phyloP scores from a whole-genome alignment of 352 stramenopile genomes.

The Phytophthora fragariaefolia region DNA sequence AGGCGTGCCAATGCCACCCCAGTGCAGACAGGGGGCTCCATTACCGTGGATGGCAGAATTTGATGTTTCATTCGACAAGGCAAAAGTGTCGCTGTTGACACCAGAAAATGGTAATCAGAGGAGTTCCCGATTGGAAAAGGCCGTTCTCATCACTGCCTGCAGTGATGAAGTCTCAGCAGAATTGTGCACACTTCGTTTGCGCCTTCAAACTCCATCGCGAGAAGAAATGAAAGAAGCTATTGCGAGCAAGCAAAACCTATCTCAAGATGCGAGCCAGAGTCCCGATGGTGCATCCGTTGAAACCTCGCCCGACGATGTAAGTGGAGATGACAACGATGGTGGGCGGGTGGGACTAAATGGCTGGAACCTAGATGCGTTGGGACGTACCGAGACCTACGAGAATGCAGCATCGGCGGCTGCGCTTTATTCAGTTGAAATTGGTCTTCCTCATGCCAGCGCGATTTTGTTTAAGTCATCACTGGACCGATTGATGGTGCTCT shows the following conservation, averaged over 20 bases:
- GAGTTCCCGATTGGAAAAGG: conserved; percentile 44
- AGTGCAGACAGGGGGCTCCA: conserved; percentile 22
- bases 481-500: conserved; percentile 84
- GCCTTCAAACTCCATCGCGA: conserved; percentile 53
- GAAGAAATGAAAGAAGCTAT: conserved; percentile 57
- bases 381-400: conserved; percentile 69
- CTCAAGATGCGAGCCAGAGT: conserved; percentile 73
- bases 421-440: conserved; percentile 67
- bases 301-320: conserved; percentile 46
- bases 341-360: conserved; percentile 82
- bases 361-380: conserved; percentile 75
- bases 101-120: conserved; percentile 68
- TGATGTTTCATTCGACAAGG: conserved; percentile 58
- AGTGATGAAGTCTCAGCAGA: conserved; percentile 44
- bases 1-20: conserved; percentile 20
- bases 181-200: conserved; percentile 54
- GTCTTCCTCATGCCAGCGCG: conserved; percentile 58
- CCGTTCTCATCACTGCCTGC: conserved; percentile 48
- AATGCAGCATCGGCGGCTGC: conserved; percentile 54
- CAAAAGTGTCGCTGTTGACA: conserved; percentile 53
- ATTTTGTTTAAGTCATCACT: conserved; percentile 72
- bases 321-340: conserved; percentile 83
- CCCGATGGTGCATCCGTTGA: conserved; percentile 39
- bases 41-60: conserved; percentile 82
- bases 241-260: conserved; percentile 68